Conservation (phyloP, 805 yeast genomes). For the Sporopachydermia quercuum region DNA sequence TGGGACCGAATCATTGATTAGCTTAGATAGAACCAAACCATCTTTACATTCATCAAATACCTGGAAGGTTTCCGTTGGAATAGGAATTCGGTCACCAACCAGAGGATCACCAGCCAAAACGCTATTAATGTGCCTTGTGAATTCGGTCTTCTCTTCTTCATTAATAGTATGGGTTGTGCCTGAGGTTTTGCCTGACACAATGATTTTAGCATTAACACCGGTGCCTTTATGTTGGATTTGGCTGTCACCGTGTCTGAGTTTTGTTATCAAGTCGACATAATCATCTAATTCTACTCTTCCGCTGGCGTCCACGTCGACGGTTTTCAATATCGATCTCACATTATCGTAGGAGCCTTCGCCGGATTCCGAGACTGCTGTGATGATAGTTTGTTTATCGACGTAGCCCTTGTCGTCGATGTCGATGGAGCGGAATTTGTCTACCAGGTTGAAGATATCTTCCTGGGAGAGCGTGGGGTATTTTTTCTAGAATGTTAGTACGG, state of each 20-base stretch:
- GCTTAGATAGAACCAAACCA: conserved; percentile 82
- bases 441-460: conserved; percentile 70
- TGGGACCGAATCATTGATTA: conserved; percentile 95
- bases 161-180: conserved; percentile 94
- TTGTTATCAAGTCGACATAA: conserved; percentile 70
- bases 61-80: conserved; percentile 89
- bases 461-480: conserved; percentile 79
- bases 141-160: conserved; percentile 92
- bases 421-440: conserved; percentile 68
- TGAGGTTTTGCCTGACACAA: conserved; percentile 72
- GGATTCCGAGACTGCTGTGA: conserved; percentile 62
- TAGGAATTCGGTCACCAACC: conserved; percentile 73
- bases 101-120: conserved; percentile 82
- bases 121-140: conserved; percentile 88
- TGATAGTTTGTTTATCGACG: conserved; percentile 81
- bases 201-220: conserved; percentile 58
- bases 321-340: conserved; percentile 85
- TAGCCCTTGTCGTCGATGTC: conserved; percentile 90
- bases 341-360: conserved; percentile 83
- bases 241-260: conserved; percentile 41
- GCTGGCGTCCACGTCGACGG: conserved; percentile 86
- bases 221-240: conserved; percentile 33
- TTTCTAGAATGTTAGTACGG: conserved; percentile 27
- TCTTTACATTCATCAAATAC: conserved; percentile 93
- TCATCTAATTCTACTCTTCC: conserved; percentile 96